These are phyloP conservation scores for Wickerhamiella cacticola DNA, from an alignment of 805 yeast species.

Conservation along the genomic window DNA sequence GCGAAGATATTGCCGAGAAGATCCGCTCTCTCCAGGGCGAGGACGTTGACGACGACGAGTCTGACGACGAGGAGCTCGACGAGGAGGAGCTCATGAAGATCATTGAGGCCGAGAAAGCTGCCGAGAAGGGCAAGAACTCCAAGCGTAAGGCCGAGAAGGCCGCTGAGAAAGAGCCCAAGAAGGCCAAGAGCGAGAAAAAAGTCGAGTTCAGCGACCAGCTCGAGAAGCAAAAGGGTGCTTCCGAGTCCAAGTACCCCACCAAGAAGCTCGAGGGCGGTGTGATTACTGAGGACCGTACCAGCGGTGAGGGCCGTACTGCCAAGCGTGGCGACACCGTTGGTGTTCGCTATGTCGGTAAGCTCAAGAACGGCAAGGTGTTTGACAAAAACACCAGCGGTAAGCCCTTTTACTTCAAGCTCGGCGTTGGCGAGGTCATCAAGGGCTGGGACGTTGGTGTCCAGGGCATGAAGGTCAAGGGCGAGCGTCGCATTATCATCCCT, in stretches of 20 bases:
- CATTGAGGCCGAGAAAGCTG: slow-evolving; percentile 22
- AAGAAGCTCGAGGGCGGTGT: slow-evolving; percentile 89
- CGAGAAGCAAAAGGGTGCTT: slow-evolving; percentile 82
- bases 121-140: slow-evolving; percentile 23
- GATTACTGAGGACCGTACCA: slow-evolving; percentile 78
- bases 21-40: slow-evolving; percentile 40
- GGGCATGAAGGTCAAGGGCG: slow-evolving; percentile 98
- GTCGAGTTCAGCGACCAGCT: slow-evolving; percentile 83
- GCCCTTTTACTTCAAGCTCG: slow-evolving; percentile 83
- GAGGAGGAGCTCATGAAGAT: slow-evolving; percentile 22
- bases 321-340: slow-evolving; percentile 85
- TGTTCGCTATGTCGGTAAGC: slow-evolving; percentile 95
- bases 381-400: slow-evolving; percentile 96
- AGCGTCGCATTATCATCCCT: slow-evolving; percentile 94
- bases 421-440: slow-evolving; percentile 96
- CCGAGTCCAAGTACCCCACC: slow-evolving; percentile 35
- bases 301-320: slow-evolving; percentile 80
- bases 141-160: slow-evolving; percentile 30
- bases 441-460: slow-evolving; percentile 99
- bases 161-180: slow-evolving; percentile 27
- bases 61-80: slow-evolving; percentile 28
- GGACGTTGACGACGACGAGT: slow-evolving; percentile 37
- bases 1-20: slow-evolving; percentile 12
- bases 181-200: slow-evolving; percentile 47
- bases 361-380: slow-evolving; percentile 89